Evolutionary conservation across 306 rosid genomes (phyloP).

Genomic region (Dalbergia oliveri): DNA sequence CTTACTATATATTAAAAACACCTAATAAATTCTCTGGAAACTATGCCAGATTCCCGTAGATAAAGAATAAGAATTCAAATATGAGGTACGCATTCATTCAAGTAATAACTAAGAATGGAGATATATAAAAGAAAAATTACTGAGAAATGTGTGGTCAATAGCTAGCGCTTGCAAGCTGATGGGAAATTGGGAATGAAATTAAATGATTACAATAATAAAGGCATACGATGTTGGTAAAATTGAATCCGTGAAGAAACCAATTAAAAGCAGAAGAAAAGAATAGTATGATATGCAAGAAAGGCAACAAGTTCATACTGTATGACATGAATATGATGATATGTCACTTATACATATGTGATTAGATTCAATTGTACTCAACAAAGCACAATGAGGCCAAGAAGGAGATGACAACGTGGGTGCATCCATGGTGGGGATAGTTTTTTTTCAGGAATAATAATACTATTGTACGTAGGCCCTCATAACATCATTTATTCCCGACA

Average conservation of each 20-base stretch:
- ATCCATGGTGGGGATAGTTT: slow-evolving; percentile 14
- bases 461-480: slow-evolving; percentile 51
- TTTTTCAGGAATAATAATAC: slow-evolving; percentile 15
- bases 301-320: neutral
- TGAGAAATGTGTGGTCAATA: too few relatives aligned
- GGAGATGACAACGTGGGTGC: slow-evolving; percentile 26
- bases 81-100: too few relatives aligned
- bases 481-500: slow-evolving; percentile 51
- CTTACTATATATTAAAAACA: too few relatives aligned
- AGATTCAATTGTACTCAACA: slow-evolving; percentile 24
- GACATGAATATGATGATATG: neutral
- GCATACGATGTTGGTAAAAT: neutral
- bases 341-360: neutral
- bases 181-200: too few relatives aligned
- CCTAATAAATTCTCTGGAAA: too few relatives aligned
- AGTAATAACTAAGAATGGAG: too few relatives aligned
- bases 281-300: neutral
- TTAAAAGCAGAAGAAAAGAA: neutral
- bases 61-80: too few relatives aligned
- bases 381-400: neutral
- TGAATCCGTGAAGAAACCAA: neutral
- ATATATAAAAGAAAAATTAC: too few relatives aligned
- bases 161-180: too few relatives aligned
- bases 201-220: too few relatives aligned
- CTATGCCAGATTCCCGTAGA: too few relatives aligned